phyloP scores from a whole-genome alignment of 352 stramenopile species.

The Phytophthora ramorum region DNA sequence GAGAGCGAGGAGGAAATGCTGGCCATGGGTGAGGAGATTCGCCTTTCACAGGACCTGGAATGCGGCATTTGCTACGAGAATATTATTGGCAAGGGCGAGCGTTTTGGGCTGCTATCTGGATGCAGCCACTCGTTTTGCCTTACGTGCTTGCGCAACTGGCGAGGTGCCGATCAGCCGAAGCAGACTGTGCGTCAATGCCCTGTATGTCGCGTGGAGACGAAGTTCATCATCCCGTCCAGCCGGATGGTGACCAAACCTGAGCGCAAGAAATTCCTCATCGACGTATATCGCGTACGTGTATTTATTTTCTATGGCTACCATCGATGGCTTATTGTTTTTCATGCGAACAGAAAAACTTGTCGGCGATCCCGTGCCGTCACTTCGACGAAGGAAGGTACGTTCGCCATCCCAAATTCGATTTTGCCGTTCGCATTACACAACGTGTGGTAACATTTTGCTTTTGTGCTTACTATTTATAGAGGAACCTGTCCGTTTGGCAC shows the following conservation, averaged over 20 bases:
- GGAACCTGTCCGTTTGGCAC: slow-evolving; percentile 87
- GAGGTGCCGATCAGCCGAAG: slow-evolving; percentile 70
- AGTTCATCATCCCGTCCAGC: slow-evolving; percentile 87
- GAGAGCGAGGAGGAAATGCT: slow-evolving; percentile 60
- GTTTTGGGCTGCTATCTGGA: slow-evolving; percentile 83
- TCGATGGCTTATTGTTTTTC: slow-evolving; percentile 14
- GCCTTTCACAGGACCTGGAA: slow-evolving; percentile 72
- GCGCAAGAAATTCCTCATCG: slow-evolving; percentile 75
- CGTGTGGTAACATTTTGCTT: slow-evolving; percentile 20
- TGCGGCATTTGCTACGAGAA: slow-evolving; percentile 90
- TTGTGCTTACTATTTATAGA: slow-evolving; percentile 38
- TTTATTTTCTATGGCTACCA: neutral
- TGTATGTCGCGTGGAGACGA: slow-evolving; percentile 78
- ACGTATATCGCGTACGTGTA: slow-evolving; percentile 64
- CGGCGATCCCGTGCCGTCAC: slow-evolving; percentile 80
- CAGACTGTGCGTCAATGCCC: slow-evolving; percentile 83
- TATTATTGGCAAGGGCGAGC: slow-evolving; percentile 74
- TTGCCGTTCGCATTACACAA: slow-evolving; percentile 3
- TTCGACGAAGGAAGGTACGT: slow-evolving; percentile 83
- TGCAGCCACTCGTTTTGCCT: slow-evolving; percentile 88
- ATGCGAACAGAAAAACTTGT: slow-evolving; percentile 60
- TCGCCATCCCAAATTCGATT: slow-evolving; percentile 7
- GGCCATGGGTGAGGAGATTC: slow-evolving; percentile 66
- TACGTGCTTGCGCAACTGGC: slow-evolving; percentile 84
- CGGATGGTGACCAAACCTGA: slow-evolving; percentile 73